A percentile compares a stretch with the other conserved stretches of the same genome.
These are phyloP conservation scores for Henckelia pumila DNA, from an alignment of 257 asterid genomes.

Conservation along the genomic window DNA sequence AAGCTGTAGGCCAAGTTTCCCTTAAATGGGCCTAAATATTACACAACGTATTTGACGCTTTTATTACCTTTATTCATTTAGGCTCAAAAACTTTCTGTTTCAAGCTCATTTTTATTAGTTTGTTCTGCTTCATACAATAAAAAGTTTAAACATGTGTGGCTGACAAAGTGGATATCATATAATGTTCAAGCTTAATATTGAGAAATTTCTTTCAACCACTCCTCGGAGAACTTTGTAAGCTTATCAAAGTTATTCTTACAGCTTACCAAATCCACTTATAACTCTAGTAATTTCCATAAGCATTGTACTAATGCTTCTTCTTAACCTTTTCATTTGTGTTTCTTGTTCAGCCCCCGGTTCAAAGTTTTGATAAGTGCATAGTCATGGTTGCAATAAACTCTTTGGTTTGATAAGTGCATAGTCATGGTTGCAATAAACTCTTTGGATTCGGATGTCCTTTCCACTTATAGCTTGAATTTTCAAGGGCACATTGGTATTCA, in stretches of 20 bases:
- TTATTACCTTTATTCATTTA: too few relatives aligned
- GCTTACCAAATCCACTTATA: neutral
- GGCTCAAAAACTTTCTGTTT: too few relatives aligned
- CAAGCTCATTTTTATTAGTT: too few relatives aligned
- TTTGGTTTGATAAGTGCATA: neutral
- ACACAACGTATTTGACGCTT: too few relatives aligned
- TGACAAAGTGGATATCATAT: neutral
- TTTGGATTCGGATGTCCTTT: neutral
- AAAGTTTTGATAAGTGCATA: neutral
- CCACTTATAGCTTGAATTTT: neutral
- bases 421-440: neutral
- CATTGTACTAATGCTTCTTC: neutral
- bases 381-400: neutral
- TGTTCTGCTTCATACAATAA: neutral
- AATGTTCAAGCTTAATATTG: neutral
- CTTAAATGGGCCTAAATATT: too few relatives aligned
- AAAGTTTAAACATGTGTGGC: neutral
- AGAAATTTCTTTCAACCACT: neutral
- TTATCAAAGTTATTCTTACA: neutral
- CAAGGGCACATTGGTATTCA: neutral
- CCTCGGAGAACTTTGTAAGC: neutral
- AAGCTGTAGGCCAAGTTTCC: too few relatives aligned
- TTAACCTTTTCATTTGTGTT: neutral
- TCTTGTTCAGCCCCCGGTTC: neutral
- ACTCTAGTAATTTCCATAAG: neutral